Conservation (phyloP, 2,329 filamentous ascomycete genomes). For the Nemania serpens region DNA sequence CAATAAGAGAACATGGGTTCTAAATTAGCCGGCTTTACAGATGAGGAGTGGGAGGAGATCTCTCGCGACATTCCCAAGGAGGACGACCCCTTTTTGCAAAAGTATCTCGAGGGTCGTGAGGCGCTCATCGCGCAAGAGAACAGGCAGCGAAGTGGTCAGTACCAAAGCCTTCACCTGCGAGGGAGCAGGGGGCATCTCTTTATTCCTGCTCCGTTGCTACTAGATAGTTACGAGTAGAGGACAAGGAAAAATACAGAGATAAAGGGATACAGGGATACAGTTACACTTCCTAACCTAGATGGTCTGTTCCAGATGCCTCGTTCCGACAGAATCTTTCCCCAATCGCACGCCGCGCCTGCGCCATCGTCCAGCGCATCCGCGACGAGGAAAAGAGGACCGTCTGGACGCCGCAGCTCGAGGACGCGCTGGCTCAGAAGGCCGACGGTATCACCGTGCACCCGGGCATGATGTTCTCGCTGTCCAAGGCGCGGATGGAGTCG, state of each 20-base stretch:
- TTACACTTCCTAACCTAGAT: background rate
- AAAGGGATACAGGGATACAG: background rate
- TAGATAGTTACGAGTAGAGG: background rate
- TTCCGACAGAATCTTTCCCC: constrained; percentile 79
- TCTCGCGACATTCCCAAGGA: constrained; percentile 58
- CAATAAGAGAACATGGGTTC: constrained; percentile 18
- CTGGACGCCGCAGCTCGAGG: constrained; percentile 77
- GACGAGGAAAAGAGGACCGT: constrained; percentile 74
- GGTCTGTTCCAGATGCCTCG: constrained; percentile 57
- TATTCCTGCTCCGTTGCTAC: constrained; percentile 20
- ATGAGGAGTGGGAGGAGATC: constrained; percentile 65
- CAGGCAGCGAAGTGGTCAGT: constrained; percentile 76
- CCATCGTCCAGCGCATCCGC: constrained; percentile 80
- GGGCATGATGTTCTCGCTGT: constrained; percentile 91
- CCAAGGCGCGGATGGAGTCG: constrained; percentile 82
- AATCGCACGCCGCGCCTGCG: constrained; percentile 75
- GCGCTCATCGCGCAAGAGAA: constrained; percentile 81
- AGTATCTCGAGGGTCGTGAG: constrained; percentile 77
- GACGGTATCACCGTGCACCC: constrained; percentile 71
- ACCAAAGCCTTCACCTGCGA: constrained; percentile 10
- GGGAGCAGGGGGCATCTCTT: constrained; percentile 26
- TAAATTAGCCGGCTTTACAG: constrained; percentile 40
- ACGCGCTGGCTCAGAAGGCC: constrained; percentile 66
- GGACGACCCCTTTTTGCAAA: constrained; percentile 77
- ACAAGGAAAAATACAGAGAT: too few relatives aligned